These are phyloP conservation scores for Gossypium stocksii DNA, from an alignment of 345 rosid species.

Conservation along the genomic window DNA sequence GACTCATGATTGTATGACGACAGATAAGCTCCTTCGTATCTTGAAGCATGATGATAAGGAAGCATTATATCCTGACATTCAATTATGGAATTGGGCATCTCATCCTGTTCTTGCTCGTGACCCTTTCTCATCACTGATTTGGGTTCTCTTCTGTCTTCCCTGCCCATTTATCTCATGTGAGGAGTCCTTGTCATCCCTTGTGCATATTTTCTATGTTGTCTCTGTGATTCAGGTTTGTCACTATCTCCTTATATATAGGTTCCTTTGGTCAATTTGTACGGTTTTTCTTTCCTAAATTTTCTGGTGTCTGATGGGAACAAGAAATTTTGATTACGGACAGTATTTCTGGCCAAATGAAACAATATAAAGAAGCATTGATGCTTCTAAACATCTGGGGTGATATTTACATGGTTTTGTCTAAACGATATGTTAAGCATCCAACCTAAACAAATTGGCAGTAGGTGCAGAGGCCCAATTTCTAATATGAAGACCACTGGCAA, in stretches of 20 bases:
- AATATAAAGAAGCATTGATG: background rate
- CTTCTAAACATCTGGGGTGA: background rate
- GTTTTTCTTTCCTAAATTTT: background rate
- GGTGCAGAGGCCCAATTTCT: background rate
- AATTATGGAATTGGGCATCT: constrained; percentile 73
- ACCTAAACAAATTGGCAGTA: background rate
- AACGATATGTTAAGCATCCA: background rate
- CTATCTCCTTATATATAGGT: constrained; percentile 15
- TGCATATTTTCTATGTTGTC: constrained; percentile 77
- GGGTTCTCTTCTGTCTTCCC: constrained; percentile 93
- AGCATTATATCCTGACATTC: constrained; percentile 42
- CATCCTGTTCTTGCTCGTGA: constrained; percentile 88
- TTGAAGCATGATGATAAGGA: constrained; percentile 45
- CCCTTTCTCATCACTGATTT: constrained; percentile 95
- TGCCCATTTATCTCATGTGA: constrained; percentile 67
- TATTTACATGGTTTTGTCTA: background rate
- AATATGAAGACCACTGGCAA: background rate
- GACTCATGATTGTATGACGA: constrained; percentile 7
- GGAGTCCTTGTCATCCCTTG: constrained; percentile 69
- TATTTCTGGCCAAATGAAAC: constrained; percentile 1
- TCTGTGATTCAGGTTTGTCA: constrained; percentile 68
- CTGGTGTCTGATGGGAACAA: background rate
- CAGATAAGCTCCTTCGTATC: constrained; percentile 43
- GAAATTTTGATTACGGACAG: background rate
- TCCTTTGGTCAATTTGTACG: background rate